Evolutionary conservation across 371 early-diverging fungal genomes (phyloP).

Genomic region (Apophysomyces trapeziformis): DNA sequence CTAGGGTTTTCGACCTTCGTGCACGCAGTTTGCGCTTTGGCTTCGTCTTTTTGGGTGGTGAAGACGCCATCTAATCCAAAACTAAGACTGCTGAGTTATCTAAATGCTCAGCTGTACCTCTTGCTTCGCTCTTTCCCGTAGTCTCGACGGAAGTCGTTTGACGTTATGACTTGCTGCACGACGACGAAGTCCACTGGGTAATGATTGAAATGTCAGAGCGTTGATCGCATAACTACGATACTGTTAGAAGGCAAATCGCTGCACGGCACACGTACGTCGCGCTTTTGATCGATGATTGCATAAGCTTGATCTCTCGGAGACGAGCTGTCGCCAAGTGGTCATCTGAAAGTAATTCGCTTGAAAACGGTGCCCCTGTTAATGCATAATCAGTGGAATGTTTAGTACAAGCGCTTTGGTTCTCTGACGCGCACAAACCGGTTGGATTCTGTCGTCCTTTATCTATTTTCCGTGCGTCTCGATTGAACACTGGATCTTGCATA

Average conservation of each 20-base stretch:
- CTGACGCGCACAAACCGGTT: neutral
- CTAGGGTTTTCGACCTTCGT: slow-evolving; percentile 15
- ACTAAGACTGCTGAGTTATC: neutral
- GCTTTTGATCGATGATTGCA: slow-evolving; percentile 70
- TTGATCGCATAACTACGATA: slow-evolving; percentile 20
- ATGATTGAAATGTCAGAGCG: slow-evolving; percentile 81
- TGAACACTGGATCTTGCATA: neutral
- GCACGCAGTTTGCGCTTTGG: slow-evolving; percentile 15
- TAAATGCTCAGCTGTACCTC: slow-evolving; percentile 56
- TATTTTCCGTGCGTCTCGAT: slow-evolving; percentile 12
- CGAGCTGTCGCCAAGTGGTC: slow-evolving; percentile 50
- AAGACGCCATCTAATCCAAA: slow-evolving; percentile 16
- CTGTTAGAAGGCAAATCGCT: neutral
- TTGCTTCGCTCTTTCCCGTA: slow-evolving; percentile 68
- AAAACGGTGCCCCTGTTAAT: neutral
- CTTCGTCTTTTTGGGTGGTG: slow-evolving; percentile 18
- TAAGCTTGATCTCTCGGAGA: slow-evolving; percentile 80
- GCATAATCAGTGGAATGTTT: no score
- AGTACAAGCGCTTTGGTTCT: neutral
- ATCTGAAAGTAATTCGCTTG: slow-evolving; percentile 8
- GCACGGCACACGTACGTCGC: slow-evolving; percentile 37
- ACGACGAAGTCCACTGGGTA: slow-evolving; percentile 86
- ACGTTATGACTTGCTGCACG: slow-evolving; percentile 90
- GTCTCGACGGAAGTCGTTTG: slow-evolving; percentile 77
- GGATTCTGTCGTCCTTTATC: neutral